Conservation (phyloP, 1,284 basidiomycete genomes). For the Cystobasidium slooffiae region DNA sequence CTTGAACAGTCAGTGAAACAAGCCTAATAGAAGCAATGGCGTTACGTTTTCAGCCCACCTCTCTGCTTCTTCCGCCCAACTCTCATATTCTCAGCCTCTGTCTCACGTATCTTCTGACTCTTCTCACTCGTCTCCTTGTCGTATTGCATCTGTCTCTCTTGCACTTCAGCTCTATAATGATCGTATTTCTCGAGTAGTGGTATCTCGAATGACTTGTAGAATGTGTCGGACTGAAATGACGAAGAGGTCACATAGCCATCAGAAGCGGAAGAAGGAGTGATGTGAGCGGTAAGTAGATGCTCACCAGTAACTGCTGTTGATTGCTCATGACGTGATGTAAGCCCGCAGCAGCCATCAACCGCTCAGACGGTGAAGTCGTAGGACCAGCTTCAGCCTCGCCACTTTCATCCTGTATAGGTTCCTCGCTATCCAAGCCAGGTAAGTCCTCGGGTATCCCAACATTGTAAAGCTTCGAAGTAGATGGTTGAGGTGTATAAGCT, state of each 20-base stretch:
- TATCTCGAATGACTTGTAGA: constrained; percentile 82
- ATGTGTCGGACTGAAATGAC: constrained; percentile 69
- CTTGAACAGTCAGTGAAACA: neutral
- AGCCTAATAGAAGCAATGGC: neutral
- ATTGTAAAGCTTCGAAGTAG: neutral
- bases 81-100: constrained; percentile 85
- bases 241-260: constrained; percentile 24
- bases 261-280: neutral
- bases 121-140: constrained; percentile 65
- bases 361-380: constrained; percentile 27
- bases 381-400: constrained; percentile 22
- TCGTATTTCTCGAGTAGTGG: constrained; percentile 44
- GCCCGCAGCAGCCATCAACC: constrained; percentile 73
- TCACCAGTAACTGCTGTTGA: constrained; percentile 84
- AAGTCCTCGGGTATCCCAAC: constrained; percentile 18
- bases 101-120: constrained; percentile 81
- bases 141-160: constrained; percentile 54
- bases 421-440: constrained; percentile 20
- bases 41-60: constrained; percentile 15
- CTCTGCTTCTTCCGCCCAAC: constrained; percentile 55
- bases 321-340: constrained; percentile 90
- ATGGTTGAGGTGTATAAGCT: constrained; percentile 14
- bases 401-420: neutral
- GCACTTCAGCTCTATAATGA: constrained; percentile 39
- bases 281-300: constrained; percentile 49